These are phyloP conservation scores for Cladosporium austrohemisphaericum DNA, from an alignment of 2,329 filamentous ascomycete species.

Conservation along the genomic window DNA sequence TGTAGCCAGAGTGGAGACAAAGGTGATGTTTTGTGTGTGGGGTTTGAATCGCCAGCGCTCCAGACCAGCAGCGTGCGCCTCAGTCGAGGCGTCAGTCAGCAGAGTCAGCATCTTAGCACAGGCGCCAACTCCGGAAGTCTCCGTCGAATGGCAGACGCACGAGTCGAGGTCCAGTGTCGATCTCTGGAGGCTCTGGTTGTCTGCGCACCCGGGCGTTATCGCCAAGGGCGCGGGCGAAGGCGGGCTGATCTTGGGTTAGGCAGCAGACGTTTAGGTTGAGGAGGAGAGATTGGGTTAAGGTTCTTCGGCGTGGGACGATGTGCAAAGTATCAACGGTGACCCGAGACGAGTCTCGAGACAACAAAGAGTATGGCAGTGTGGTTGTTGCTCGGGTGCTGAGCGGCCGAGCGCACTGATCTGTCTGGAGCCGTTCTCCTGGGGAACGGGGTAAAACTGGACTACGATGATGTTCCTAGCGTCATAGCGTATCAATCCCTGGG, in stretches of 20 bases:
- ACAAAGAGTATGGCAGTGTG: too few relatives aligned
- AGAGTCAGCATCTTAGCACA: too few relatives aligned
- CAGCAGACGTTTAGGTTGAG: background rate
- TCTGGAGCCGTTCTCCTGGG: background rate
- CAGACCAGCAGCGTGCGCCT: too few relatives aligned
- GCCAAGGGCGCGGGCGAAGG: constrained; percentile 10
- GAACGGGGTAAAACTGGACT: too few relatives aligned
- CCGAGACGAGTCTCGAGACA: too few relatives aligned
- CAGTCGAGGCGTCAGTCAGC: too few relatives aligned
- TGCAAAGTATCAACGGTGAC: too few relatives aligned
- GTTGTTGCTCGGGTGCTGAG: background rate
- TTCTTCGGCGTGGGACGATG: too few relatives aligned
- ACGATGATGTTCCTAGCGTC: background rate
- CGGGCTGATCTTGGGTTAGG: background rate
- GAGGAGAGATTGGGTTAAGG: background rate
- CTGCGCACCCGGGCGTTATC: constrained; percentile 3
- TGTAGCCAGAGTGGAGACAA: background rate
- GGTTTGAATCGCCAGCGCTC: background rate
- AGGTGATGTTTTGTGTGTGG: background rate
- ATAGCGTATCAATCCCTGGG: constrained; percentile 2
- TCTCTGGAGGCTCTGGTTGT: background rate
- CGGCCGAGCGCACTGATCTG: too few relatives aligned
- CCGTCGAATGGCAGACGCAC: background rate
- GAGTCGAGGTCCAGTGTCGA: constrained; percentile 5
- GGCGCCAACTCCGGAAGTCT: too few relatives aligned